Conservation (phyloP, 1,284 basidiomycete genomes). For the Boletus semigastroideus region DNA sequence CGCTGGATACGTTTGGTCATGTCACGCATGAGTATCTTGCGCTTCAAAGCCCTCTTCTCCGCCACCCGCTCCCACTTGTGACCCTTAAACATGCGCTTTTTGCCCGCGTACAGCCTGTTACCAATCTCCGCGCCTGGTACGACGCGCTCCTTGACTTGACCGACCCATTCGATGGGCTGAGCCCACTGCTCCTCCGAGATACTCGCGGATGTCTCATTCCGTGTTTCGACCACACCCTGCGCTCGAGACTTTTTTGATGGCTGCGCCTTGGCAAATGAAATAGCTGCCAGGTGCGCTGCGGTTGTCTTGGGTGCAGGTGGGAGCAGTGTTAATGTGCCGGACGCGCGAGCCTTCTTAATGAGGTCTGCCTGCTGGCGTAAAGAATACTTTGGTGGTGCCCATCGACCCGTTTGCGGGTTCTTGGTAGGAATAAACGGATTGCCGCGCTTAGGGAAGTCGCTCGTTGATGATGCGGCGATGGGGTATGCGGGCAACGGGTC, state of each 20-base stretch:
- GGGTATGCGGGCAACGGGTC: constrained; percentile 9
- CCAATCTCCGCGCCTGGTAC: constrained; percentile 54
- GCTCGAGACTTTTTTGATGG: constrained; percentile 12
- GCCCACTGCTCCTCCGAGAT: constrained; percentile 33
- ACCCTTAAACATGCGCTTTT: constrained; percentile 83
- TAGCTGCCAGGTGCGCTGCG: constrained; percentile 14
- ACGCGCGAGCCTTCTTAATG: constrained; percentile 62
- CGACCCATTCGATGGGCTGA: constrained; percentile 55
- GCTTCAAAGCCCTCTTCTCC: constrained; percentile 44
- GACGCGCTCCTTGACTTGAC: constrained; percentile 48
- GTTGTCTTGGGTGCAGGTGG: constrained; percentile 62
- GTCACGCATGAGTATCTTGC: constrained; percentile 57
- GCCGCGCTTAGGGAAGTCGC: constrained; percentile 20
- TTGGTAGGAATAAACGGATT: constrained; percentile 72
- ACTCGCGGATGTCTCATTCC: constrained; percentile 2
- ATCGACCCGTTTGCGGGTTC: constrained; percentile 59
- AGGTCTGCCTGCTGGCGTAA: constrained; percentile 74
- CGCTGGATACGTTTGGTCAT: constrained; percentile 62
- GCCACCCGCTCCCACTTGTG: constrained; percentile 73
- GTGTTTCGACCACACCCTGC: neutral
- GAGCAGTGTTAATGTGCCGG: constrained; percentile 53
- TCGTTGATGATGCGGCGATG: constrained; percentile 9
- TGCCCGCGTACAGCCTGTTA: constrained; percentile 65
- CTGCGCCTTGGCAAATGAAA: constrained; percentile 18
- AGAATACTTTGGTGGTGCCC: constrained; percentile 69